phyloP scores from a whole-genome alignment of 768 basidiomycete genomes.

The Boletus rubropictus region DNA sequence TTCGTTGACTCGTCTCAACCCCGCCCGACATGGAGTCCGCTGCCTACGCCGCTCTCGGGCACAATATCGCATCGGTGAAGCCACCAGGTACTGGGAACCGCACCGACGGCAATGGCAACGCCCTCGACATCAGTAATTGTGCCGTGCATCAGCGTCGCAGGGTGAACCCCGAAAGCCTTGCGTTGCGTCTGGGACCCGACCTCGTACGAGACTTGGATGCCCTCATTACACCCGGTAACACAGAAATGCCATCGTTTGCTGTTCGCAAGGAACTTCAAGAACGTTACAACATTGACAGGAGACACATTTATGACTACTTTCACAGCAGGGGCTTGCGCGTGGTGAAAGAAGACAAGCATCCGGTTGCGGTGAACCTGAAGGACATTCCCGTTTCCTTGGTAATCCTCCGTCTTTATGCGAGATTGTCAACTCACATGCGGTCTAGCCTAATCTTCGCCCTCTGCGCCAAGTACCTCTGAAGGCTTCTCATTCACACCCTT shows the following conservation, averaged over 20 bases:
- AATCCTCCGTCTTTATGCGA: slow-evolving; percentile 10
- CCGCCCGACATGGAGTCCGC: slow-evolving; percentile 11
- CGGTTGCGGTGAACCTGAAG: slow-evolving; percentile 29
- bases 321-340: slow-evolving; percentile 59
- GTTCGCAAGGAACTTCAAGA: slow-evolving; percentile 66
- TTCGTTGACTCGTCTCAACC: slow-evolving; percentile 1
- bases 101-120: slow-evolving; percentile 5
- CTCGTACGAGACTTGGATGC: slow-evolving; percentile 69
- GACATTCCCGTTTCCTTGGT: slow-evolving; percentile 22
- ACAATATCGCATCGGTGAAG: background rate
- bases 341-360: slow-evolving; percentile 56
- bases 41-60: background rate
- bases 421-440: slow-evolving; percentile 8
- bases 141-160: slow-evolving; percentile 33
- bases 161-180: slow-evolving; percentile 66
- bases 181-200: slow-evolving; percentile 58
- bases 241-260: slow-evolving; percentile 71
- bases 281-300: slow-evolving; percentile 61
- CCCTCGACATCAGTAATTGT: too few species aligned
- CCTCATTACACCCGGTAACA: slow-evolving; percentile 59
- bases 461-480: slow-evolving; percentile 24
- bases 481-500: slow-evolving; percentile 15
- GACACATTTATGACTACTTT: slow-evolving; percentile 78
- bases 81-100: slow-evolving; percentile 10
- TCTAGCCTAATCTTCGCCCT: slow-evolving; percentile 30